Conservation (phyloP, 1,284 basidiomycete genomes). For the Spongispora temasekensis region DNA sequence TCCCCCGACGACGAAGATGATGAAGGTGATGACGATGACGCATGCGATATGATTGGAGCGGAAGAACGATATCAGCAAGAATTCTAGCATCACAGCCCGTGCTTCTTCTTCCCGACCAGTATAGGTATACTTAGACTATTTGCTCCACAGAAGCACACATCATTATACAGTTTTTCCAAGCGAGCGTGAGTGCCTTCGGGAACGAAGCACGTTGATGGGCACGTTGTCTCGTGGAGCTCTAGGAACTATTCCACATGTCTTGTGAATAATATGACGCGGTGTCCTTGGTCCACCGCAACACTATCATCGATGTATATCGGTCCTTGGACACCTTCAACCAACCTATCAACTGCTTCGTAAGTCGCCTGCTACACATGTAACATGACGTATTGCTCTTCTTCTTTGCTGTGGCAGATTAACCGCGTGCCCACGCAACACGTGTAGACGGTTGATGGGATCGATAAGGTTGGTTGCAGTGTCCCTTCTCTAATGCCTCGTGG, state of each 20-base stretch:
- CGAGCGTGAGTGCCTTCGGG: too few relatives aligned
- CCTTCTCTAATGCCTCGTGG: constrained; percentile 1
- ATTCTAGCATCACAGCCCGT: constrained; percentile 15
- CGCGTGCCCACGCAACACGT: not conserved
- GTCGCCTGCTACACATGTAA: too few relatives aligned
- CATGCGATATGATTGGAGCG: constrained; percentile 16
- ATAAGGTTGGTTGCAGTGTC: too few relatives aligned
- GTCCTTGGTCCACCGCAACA: constrained; percentile 24
- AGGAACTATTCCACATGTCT: not conserved
- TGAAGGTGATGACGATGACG: not conserved
- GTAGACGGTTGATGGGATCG: too few relatives aligned
- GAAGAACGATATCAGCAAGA: constrained; percentile 35
- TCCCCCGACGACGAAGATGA: constrained; percentile 29
- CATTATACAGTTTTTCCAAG: too few relatives aligned
- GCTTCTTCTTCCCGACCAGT: too few relatives aligned
- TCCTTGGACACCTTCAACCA: too few relatives aligned
- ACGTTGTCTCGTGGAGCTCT: not conserved
- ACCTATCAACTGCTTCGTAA: not conserved
- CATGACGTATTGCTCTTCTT: too few relatives aligned
- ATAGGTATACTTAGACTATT: too few relatives aligned
- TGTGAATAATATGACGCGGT: constrained; percentile 18
- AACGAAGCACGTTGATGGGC: too few relatives aligned
- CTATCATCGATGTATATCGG: constrained; percentile 3
- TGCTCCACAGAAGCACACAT: too few relatives aligned
- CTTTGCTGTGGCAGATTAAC: not conserved